These are phyloP conservation scores for Paramecium primaurelia DNA, from an alignment of 73 alveolate species.

Conservation along the genomic window DNA sequence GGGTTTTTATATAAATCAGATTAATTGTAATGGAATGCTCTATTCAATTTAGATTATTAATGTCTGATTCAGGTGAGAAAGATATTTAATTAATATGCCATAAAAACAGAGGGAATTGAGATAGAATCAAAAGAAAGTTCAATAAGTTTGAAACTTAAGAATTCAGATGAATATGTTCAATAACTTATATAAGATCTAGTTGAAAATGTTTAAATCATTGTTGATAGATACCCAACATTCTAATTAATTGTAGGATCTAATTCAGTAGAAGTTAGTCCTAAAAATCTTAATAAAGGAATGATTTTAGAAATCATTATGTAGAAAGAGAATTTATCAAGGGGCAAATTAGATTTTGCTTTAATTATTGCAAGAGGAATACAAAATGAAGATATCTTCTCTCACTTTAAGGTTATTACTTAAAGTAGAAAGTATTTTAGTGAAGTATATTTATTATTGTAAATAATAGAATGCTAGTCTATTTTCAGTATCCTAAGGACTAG, in stretches of 20 bases:
- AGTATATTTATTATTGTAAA: not conserved
- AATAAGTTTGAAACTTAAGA: not conserved
- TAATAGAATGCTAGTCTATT: constrained; percentile 2
- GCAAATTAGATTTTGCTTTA: constrained; percentile 18
- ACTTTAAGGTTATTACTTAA: not conserved
- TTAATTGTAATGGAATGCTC: not conserved
- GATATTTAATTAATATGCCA: constrained; percentile 11
- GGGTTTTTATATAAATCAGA: not conserved
- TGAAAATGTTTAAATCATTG: not conserved
- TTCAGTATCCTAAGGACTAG: constrained; percentile 20
- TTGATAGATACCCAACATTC: not conserved
- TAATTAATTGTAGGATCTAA: not conserved
- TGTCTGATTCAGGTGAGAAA: not conserved
- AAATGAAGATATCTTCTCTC: constrained; percentile 18
- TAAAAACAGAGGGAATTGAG: not conserved
- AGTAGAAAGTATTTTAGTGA: not conserved
- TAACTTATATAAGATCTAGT: not conserved
- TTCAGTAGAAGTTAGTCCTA: not conserved
- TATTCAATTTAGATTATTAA: not conserved
- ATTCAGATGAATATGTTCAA: not conserved
- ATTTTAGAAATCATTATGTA: not conserved
- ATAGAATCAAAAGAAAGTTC: constrained; percentile 19
- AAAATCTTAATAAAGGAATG: constrained; percentile 34
- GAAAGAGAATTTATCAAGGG: not conserved
- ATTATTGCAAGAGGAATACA: not conserved